A percentile compares a stretch with the other conserved stretches of the same genome.
Conservation (phyloP, 331 rosid species). For the Acacia pycnantha region DNA sequence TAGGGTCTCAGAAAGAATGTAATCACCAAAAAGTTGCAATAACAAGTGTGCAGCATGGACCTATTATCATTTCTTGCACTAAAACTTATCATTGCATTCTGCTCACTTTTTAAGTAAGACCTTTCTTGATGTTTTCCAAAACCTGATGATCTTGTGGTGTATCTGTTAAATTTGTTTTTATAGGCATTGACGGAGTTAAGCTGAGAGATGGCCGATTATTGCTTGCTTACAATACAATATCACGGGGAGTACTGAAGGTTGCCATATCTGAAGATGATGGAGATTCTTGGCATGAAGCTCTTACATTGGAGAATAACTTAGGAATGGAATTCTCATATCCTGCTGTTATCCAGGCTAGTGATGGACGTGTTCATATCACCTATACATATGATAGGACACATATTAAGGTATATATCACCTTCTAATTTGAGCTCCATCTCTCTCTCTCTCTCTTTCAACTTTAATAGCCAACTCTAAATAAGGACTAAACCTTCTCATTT, state of each 20-base stretch:
- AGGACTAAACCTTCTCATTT: conserved; percentile 6
- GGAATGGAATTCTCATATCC: conserved; percentile 69
- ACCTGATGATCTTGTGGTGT: neutral
- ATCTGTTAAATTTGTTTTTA: neutral
- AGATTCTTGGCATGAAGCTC: conserved; percentile 52
- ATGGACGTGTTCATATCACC: conserved; percentile 56
- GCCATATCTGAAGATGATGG: conserved; percentile 65
- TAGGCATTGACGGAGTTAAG: conserved; percentile 41
- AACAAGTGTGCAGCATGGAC: no score
- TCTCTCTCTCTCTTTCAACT: neutral
- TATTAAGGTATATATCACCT: conserved; percentile 47
- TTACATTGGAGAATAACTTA: conserved; percentile 55
- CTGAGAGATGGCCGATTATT: neutral
- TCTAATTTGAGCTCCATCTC: neutral
- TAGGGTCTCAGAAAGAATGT: neutral
- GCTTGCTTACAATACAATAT: conserved; percentile 23
- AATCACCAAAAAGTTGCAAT: no score
- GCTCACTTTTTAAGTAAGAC: no score
- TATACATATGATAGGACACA: conserved; percentile 67
- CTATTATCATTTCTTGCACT: no score
- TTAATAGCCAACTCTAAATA: conserved; percentile 2
- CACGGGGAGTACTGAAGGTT: conserved; percentile 63
- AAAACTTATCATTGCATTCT: no score
- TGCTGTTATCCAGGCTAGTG: conserved; percentile 65
- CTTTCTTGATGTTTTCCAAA: neutral